Evolutionary conservation across 2,329 filamentous ascomycete species (phyloP).

Genomic region (Hortaea werneckii): DNA sequence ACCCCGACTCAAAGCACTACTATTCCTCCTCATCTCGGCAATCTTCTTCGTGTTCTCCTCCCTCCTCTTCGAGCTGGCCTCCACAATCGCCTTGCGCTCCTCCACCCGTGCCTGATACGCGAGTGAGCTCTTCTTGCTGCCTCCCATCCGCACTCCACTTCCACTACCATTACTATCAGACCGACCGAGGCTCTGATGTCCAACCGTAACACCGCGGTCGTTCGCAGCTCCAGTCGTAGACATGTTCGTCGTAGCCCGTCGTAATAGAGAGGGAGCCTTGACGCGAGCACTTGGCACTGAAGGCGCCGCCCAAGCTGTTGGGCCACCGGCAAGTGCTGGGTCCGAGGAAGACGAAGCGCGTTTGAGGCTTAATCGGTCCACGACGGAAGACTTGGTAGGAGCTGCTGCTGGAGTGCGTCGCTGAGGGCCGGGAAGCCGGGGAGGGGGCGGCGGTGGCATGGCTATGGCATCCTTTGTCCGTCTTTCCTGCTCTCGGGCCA

Average conservation of each 20-base stretch:
- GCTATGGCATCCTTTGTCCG: constrained; percentile 7
- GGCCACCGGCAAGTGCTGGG: constrained; percentile 3
- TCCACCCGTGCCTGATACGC: constrained; percentile 50
- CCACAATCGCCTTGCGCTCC: constrained; percentile 42
- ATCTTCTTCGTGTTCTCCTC: constrained; percentile 38
- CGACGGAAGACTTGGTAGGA: constrained; percentile 34
- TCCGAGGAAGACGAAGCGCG: constrained; percentile 11
- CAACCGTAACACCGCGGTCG: constrained; percentile 31
- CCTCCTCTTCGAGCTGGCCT: constrained; percentile 42
- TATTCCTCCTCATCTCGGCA: constrained; percentile 28
- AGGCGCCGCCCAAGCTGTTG: constrained; percentile 30
- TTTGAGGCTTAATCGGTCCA: constrained; percentile 66
- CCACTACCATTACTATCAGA: not conserved
- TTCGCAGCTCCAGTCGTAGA: constrained; percentile 17
- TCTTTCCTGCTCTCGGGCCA: too few species aligned
- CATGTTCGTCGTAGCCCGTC: constrained; percentile 57
- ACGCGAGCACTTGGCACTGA: constrained; percentile 44
- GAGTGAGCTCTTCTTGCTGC: constrained; percentile 49
- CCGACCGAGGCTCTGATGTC: constrained; percentile 13
- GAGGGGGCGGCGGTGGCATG: constrained; percentile 16
- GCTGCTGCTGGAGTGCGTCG: constrained; percentile 26
- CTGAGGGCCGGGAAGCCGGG: constrained; percentile 31
- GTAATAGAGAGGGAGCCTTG: constrained; percentile 55
- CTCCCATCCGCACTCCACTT: constrained; percentile 34
- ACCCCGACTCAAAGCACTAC: too few species aligned